Conservation (phyloP, 2,329 filamentous ascomycete species). For the Fusarium pseudograminearum region DNA sequence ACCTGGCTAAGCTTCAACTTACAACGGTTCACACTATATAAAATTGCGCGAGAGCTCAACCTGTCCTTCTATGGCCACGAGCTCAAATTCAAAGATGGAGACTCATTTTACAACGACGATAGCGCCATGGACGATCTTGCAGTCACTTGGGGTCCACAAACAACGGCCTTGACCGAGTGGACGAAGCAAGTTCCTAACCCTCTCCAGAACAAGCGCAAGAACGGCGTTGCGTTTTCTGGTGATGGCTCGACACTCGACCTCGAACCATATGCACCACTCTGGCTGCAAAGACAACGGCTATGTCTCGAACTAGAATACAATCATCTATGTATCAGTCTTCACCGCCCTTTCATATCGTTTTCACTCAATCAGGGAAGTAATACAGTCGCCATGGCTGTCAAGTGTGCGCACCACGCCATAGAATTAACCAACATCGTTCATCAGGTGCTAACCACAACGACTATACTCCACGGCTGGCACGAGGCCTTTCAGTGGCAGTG, state of each 20-base stretch:
- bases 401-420: slow-evolving; percentile 8
- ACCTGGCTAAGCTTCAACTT: slow-evolving; percentile 18
- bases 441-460: not conserved
- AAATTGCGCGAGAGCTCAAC: not conserved
- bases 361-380: not conserved
- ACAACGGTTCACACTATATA: slow-evolving; percentile 10
- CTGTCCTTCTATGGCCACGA: not conserved
- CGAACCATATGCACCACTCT: slow-evolving; percentile 12
- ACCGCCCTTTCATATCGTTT: slow-evolving; percentile 19
- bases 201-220: not conserved
- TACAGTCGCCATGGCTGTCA: slow-evolving; percentile 1
- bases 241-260: not conserved
- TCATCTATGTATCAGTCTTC: slow-evolving; percentile 11
- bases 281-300: slow-evolving; percentile 15
- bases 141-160: not conserved
- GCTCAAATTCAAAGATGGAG: not conserved
- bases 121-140: slow-evolving; percentile 4
- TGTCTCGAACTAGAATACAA: slow-evolving; percentile 18
- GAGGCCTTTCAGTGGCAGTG: slow-evolving; percentile 27
- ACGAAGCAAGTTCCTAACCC: not conserved
- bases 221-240: not conserved
- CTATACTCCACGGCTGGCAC: slow-evolving; percentile 15
- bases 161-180: not conserved
- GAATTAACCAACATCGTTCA: slow-evolving; percentile 7
- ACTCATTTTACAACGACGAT: not conserved